Conservation (phyloP, 495 filamentous ascomycete species). For the Immersiella caudata region DNA sequence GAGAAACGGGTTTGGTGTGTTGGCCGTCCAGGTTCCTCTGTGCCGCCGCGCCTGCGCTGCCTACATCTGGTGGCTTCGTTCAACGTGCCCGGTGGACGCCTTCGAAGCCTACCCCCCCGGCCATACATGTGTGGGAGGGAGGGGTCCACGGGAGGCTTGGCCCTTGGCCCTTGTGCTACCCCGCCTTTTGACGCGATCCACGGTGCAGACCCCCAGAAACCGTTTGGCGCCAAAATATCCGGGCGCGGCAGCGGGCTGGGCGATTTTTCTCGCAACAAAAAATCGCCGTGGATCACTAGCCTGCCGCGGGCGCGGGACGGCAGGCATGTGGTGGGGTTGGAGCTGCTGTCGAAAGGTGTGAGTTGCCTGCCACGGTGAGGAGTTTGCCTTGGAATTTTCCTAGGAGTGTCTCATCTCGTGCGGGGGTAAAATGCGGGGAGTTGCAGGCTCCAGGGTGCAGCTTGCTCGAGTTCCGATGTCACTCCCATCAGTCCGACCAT, state of each 20-base stretch:
- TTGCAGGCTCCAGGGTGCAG: background rate
- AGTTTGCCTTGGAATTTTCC: background rate
- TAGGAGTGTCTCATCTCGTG: background rate
- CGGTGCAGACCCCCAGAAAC: conserved; percentile 1
- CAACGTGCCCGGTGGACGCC: conserved; percentile 8
- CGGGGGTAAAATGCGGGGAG: conserved; percentile 1
- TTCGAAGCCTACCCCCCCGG: background rate
- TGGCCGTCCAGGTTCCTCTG: conserved; percentile 12
- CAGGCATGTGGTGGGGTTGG: background rate
- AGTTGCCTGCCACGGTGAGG: background rate
- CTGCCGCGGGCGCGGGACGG: background rate
- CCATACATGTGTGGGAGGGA: conserved; percentile 7
- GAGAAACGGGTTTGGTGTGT: conserved; percentile 9
- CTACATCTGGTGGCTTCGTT: background rate
- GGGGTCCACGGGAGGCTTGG: conserved; percentile 9
- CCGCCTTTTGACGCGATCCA: conserved; percentile 21
- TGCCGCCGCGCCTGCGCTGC: conserved; percentile 15
- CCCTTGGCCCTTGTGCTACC: conserved; percentile 14
- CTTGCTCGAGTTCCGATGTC: background rate
- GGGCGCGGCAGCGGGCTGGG: background rate
- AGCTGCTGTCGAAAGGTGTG: too few relatives aligned
- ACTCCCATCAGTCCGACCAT: conserved; percentile 16
- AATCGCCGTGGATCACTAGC: background rate
- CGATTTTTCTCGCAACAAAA: conserved; percentile 2
- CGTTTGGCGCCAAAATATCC: conserved; percentile 27